Percentiles rank a stretch among this genome's conserved stretches.
Conservation (phyloP, 1,284 basidiomycete genomes). For the Ustilago hordei region DNA sequence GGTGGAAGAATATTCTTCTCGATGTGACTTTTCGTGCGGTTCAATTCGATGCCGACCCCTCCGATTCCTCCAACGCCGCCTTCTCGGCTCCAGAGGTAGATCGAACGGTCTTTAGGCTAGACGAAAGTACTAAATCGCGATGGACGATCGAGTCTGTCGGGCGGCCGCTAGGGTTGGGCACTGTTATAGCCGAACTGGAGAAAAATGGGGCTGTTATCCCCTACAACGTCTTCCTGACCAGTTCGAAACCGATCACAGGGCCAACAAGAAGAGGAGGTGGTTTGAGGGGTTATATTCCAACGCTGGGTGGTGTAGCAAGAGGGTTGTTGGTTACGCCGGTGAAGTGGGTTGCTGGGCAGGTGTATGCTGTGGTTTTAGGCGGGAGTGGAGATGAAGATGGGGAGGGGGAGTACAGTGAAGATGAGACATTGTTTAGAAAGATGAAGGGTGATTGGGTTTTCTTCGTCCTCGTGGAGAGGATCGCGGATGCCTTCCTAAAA, state of each 20-base stretch:
- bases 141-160: slow-evolving; percentile 73
- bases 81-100: neutral
- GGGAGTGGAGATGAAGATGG: slow-evolving; percentile 63
- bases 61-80: neutral
- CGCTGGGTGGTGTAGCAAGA: slow-evolving; percentile 17
- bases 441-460: slow-evolving; percentile 80
- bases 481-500: slow-evolving; percentile 17
- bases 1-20: slow-evolving; percentile 84
- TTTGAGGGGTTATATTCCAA: slow-evolving; percentile 25
- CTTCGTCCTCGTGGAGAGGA: slow-evolving; percentile 75
- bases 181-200: slow-evolving; percentile 74
- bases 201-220: slow-evolving; percentile 72
- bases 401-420: slow-evolving; percentile 73
- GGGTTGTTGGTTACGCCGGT: slow-evolving; percentile 27
- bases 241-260: slow-evolving; percentile 77
- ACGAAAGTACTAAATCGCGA: slow-evolving; percentile 59
- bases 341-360: slow-evolving; percentile 81
- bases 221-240: slow-evolving; percentile 75
- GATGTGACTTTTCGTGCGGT: slow-evolving; percentile 72
- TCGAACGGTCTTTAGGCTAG: slow-evolving; percentile 74
- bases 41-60: slow-evolving; percentile 10
- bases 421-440: slow-evolving; percentile 69
- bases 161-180: slow-evolving; percentile 82
- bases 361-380: slow-evolving; percentile 73
- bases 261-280: slow-evolving; percentile 19